A percentile compares a stretch with the other conserved stretches of the same genome.
phyloP scores from a whole-genome alignment of 2,329 filamentous ascomycete species.

The Lecanicillium sp. region DNA sequence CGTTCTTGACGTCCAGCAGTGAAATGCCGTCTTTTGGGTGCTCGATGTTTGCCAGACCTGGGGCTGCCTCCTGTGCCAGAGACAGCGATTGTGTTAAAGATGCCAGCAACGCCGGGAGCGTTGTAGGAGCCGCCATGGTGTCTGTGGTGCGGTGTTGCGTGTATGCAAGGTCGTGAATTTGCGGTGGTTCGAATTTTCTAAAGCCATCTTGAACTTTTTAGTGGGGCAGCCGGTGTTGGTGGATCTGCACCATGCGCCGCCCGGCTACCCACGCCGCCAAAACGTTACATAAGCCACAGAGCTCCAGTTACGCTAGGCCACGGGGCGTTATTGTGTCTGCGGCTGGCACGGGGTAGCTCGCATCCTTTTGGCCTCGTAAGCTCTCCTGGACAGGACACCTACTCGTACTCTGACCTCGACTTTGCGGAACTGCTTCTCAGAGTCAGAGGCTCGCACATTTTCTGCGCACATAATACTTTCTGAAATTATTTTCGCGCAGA shows the following conservation, averaged over 20 bases:
- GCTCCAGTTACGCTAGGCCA: no score
- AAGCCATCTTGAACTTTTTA: conserved; percentile 13
- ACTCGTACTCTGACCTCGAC: no score
- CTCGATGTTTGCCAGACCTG: conserved; percentile 53
- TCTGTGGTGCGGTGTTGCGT: conserved; percentile 14
- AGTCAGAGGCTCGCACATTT: no score
- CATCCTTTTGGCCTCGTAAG: no score
- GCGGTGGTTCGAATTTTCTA: conserved; percentile 9
- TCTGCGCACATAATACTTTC: no score
- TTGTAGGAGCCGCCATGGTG: conserved; percentile 40
- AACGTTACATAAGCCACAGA: no score
- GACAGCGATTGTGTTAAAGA: conserved; percentile 51
- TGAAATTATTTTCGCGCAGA: no score
- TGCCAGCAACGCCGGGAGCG: conserved; percentile 41
- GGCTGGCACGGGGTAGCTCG: no score
- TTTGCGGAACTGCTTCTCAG: no score
- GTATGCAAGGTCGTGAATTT: conserved; percentile 5
- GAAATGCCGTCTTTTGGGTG: conserved; percentile 85
- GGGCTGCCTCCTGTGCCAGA: conserved; percentile 59
- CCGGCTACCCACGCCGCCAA: background rate
- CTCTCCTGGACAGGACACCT: no score
- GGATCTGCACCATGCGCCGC: no score
- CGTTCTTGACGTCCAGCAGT: conserved; percentile 90
- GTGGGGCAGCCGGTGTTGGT: conserved; percentile 8
- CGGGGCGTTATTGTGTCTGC: no score